Evolutionary conservation across 257 asterid species (phyloP).

Genomic region (Ilex aquifolium): DNA sequence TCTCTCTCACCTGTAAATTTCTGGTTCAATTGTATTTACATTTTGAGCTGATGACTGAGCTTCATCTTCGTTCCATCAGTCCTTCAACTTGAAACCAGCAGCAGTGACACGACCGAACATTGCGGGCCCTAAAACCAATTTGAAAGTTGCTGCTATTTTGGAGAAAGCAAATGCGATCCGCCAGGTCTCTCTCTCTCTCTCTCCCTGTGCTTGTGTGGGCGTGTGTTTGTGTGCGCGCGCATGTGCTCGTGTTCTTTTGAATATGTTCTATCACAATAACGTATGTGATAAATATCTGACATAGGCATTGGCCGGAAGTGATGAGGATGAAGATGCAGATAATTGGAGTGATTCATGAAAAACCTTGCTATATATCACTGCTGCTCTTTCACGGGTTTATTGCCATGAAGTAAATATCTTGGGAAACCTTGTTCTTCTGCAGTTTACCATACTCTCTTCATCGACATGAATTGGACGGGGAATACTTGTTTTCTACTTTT

Average conservation of each 20-base stretch:
- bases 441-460: too few species aligned
- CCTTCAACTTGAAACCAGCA: conserved; percentile 85
- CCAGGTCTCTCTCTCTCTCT: conserved; percentile 44
- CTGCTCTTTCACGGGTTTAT: too few species aligned
- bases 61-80: conserved; percentile 36
- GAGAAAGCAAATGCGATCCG: conserved; percentile 90
- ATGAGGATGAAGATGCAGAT: conserved; percentile 77
- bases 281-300: not conserved
- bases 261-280: not conserved
- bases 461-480: too few species aligned
- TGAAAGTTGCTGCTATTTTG: conserved; percentile 76
- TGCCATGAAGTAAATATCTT: too few species aligned
- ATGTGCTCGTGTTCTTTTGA: not conserved
- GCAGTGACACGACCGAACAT: conserved; percentile 52
- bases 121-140: conserved; percentile 71
- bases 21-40: not conserved
- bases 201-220: not conserved
- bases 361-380: not conserved
- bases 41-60: conserved; percentile 27
- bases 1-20: not conserved
- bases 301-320: conserved; percentile 89
- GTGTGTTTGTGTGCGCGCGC: not conserved
- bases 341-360: conserved; percentile 75
- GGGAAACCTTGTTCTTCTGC: too few species aligned
- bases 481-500: too few species aligned